phyloP scores from a whole-genome alignment of 169 alveolate genomes.

The Plasmodium adleri region DNA sequence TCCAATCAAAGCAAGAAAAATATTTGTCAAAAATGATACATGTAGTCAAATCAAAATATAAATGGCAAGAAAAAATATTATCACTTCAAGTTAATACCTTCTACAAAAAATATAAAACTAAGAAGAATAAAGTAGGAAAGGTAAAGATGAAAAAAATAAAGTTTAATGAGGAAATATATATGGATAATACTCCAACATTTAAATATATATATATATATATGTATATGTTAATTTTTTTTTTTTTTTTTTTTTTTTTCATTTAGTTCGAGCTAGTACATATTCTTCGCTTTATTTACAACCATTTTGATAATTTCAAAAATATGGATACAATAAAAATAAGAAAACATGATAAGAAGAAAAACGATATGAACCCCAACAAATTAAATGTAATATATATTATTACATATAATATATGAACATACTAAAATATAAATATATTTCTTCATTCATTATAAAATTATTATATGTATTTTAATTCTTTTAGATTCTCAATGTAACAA shows the following conservation, averaged over 20 bases:
- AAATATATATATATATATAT: background rate
- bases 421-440: too few species aligned
- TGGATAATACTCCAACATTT: background rate
- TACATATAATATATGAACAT: background rate
- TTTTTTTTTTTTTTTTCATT: background rate
- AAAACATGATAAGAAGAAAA: background rate
- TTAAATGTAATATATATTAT: background rate
- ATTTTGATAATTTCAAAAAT: constrained; percentile 1
- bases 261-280: constrained; percentile 2
- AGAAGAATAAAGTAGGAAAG: too few species aligned
- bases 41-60: constrained; percentile 16
- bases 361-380: background rate
- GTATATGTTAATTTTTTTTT: background rate
- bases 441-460: background rate
- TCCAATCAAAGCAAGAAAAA: constrained; percentile 1
- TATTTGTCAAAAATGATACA: constrained; percentile 1
- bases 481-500: constrained; percentile 29
- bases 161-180: constrained; percentile 1
- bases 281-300: constrained; percentile 3
- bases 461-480: constrained; percentile 14
- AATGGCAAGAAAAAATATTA: constrained; percentile 50
- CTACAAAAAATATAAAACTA: background rate
- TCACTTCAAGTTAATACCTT: constrained; percentile 44
- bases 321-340: background rate
- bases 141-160: too few species aligned